Conservation (phyloP, 2,329 filamentous ascomycete genomes). For the Beauveria medogensis region DNA sequence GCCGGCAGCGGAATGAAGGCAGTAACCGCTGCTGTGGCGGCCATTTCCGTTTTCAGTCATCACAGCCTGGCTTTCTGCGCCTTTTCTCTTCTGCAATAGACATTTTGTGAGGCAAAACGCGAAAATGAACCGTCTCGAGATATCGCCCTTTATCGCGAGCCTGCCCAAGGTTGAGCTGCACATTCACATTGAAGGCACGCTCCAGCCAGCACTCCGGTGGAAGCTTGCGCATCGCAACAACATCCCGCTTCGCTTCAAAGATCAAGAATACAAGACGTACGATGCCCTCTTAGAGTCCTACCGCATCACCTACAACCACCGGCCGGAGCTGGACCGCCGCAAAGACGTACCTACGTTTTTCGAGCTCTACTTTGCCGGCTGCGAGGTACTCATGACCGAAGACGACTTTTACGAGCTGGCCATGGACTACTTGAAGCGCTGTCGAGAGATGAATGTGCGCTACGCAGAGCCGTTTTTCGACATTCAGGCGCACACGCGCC, state of each 20-base stretch:
- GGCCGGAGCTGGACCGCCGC: constrained; percentile 29
- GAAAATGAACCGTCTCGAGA: constrained; percentile 22
- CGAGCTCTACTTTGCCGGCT: constrained; percentile 70
- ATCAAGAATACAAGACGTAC: constrained; percentile 43
- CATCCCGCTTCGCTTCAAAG: constrained; percentile 49
- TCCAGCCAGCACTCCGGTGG: constrained; percentile 62
- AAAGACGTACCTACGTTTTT: constrained; percentile 41
- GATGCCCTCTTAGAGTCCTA: constrained; percentile 55
- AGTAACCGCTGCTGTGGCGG: not conserved
- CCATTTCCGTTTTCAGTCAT: not conserved
- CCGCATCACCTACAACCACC: constrained; percentile 42
- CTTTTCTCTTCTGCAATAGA: not conserved
- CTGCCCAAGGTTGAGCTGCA: constrained; percentile 77
- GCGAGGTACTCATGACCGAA: constrained; percentile 58
- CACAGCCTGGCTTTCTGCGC: not conserved
- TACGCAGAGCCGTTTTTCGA: constrained; percentile 75
- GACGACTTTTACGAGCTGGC: constrained; percentile 65
- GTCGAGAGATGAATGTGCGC: constrained; percentile 53
- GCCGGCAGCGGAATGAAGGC: not conserved
- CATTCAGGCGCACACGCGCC: constrained; percentile 59
- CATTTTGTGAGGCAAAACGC: too few relatives aligned
- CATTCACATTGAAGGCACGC: constrained; percentile 67
- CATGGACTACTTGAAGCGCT: constrained; percentile 59
- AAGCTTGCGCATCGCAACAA: constrained; percentile 56
- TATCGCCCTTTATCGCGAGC: constrained; percentile 45